A percentile compares a stretch with the other conserved stretches of the same genome.
phyloP scores from a whole-genome alignment of 352 stramenopile species.

The Phytophthora syringae region DNA sequence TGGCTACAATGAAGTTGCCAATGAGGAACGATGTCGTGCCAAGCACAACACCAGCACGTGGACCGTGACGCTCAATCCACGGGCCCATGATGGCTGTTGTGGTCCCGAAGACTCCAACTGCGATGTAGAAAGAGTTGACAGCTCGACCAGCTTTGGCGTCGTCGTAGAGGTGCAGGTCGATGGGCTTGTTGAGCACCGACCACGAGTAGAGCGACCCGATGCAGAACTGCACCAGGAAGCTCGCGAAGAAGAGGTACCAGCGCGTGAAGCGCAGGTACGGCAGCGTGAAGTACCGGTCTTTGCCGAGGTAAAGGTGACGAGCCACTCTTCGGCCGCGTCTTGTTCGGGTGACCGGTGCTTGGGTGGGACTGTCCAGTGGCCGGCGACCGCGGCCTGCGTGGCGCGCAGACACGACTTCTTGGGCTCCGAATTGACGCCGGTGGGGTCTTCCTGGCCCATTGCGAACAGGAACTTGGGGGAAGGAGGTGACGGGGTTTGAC shows the following conservation, averaged over 20 bases:
- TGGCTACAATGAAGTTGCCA: conserved; percentile 56
- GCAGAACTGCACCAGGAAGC: conserved; percentile 68
- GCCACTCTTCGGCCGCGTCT: conserved; percentile 57
- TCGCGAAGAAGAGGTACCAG: conserved; percentile 66
- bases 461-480: background rate
- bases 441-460: conserved; percentile 38
- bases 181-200: conserved; percentile 74
- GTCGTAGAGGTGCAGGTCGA: conserved; percentile 53
- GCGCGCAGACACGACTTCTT: conserved; percentile 42
- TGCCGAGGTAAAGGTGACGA: conserved; percentile 59
- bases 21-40: conserved; percentile 53
- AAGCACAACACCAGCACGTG: conserved; percentile 47
- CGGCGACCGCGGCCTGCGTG: conserved; percentile 33
- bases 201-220: conserved; percentile 73
- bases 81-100: conserved; percentile 65
- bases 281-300: conserved; percentile 55
- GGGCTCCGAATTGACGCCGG: background rate
- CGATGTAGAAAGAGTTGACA: conserved; percentile 70
- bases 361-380: conserved; percentile 59
- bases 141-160: conserved; percentile 43
- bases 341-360: conserved; percentile 50
- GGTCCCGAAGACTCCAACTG: conserved; percentile 60
- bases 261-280: conserved; percentile 47
- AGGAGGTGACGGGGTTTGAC: background rate
- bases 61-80: conserved; percentile 66